Evolutionary conservation across 352 stramenopile genomes (phyloP), one percentile per base, ranked within the genome.

Genomic region (Phytophthora nicotianae): DNA sequence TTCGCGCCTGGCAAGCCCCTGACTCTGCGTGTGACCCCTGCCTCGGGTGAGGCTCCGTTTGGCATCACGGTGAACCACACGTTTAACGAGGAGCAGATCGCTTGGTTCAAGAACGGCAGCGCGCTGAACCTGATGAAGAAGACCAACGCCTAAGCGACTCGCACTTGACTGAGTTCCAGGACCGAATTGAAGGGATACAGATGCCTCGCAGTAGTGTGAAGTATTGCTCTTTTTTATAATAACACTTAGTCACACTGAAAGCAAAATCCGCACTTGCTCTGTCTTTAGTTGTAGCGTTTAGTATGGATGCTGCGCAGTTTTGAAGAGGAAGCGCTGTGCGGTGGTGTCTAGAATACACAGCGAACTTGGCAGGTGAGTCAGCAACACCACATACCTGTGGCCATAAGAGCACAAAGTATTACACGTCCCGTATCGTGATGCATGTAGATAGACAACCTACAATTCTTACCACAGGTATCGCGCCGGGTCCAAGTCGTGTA

Each of bases 41-140:
- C 63, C 19, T 79, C 65, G 10, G 86, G 87, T 58, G 75, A 69
- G 24, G 43, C 77, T 50, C 21, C 81, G 26, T 97, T 97, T 61
- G 86, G 96, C 49, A 88, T 98, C 56, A 88, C 79, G 68, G 89
- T 97, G 49, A 97, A 97, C 77, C 92, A 98, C 81, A 97, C 92
- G 62, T 98, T 97, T 77, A 97, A 97, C 77, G 77, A 96, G 59
- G 90, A 98, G 77, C 92, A 98, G 77, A 97, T 98, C 66, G 86
- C 94, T 53, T 98, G 92, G 92, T 98, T 98, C 77, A 96, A 97
- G 85, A 81, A 93, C 72, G 92, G 92, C 74, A 96, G 86, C 63
- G 92, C 92, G 61, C 79, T 98, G 58, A 98, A 98, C 86, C 70
- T 97, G 79, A 97, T 98, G 91, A 98, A 98, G 86, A 90, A 91